Evolutionary conservation across 1,139 yeast species (phyloP).

Genomic region (Candida frijolesensis): DNA sequence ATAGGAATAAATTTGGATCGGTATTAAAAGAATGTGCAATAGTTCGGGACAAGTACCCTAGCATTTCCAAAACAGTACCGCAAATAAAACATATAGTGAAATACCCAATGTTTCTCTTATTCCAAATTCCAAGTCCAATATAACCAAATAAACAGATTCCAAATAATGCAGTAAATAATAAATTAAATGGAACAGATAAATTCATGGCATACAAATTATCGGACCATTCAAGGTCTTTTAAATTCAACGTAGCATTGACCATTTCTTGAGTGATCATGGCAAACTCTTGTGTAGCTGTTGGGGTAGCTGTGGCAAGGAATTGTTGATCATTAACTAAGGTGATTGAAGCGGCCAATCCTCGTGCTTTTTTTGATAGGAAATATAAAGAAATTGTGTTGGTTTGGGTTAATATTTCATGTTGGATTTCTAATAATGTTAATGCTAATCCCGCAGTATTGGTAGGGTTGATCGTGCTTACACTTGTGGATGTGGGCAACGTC

Average conservation of each 20-base stretch:
- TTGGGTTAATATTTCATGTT: conserved; percentile 17
- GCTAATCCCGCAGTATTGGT: conserved; percentile 22
- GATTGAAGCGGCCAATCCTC: conserved; percentile 43
- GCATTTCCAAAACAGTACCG: conserved; percentile 64
- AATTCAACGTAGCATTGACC: conserved; percentile 34
- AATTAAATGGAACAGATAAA: conserved; percentile 26
- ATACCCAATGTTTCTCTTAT: conserved; percentile 62
- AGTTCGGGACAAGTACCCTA: conserved; percentile 70
- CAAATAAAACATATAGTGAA: conserved; percentile 60
- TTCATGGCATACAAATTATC: conserved; percentile 36
- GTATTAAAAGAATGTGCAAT: conserved; percentile 38
- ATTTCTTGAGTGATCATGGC: conserved; percentile 36
- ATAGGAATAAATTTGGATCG: conserved; percentile 26
- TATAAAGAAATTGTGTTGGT: conserved; percentile 16
- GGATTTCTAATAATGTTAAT: conserved; percentile 11
- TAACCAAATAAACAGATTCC: conserved; percentile 23
- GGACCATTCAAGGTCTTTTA: conserved; percentile 25
- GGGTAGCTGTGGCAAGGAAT: conserved; percentile 43
- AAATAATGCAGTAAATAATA: conserved; percentile 26
- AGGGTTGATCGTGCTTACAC: conserved; percentile 20
- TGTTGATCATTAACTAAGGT: conserved; percentile 33
- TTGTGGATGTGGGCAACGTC: conserved; percentile 15
- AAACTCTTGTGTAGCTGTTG: conserved; percentile 22
- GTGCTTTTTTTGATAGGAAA: conserved; percentile 14
- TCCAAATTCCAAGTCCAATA: conserved; percentile 28